phyloP scores from a whole-genome alignment of 495 filamentous ascomycete species.

The Hypoxylon perforatum region DNA sequence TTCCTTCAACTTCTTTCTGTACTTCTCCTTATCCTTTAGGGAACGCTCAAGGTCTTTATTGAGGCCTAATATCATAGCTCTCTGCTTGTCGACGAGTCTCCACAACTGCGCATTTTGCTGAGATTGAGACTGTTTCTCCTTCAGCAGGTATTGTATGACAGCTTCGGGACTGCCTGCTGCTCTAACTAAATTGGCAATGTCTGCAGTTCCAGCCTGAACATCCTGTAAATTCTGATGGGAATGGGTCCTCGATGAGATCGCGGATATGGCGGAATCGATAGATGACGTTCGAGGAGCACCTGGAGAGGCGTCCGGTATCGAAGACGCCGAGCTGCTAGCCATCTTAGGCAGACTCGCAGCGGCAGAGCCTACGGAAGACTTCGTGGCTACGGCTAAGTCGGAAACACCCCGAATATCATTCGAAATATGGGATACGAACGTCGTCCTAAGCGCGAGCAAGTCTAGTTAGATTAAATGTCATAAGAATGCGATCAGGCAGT shows the following conservation, averaged over 20 bases:
- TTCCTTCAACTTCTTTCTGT: slow-evolving; percentile 90
- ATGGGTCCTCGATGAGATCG: slow-evolving; percentile 75
- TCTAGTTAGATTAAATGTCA: slow-evolving; percentile 36
- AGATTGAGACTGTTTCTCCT: slow-evolving; percentile 87
- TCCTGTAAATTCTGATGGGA: slow-evolving; percentile 74
- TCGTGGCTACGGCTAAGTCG: slow-evolving; percentile 48
- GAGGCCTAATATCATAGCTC: slow-evolving; percentile 89
- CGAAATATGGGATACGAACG: slow-evolving; percentile 46
- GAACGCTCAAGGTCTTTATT: slow-evolving; percentile 95
- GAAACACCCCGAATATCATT: slow-evolving; percentile 56
- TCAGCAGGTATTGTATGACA: slow-evolving; percentile 86
- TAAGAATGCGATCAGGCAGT: not conserved
- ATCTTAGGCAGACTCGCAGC: slow-evolving; percentile 38
- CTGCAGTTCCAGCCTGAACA: slow-evolving; percentile 59
- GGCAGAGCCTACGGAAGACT: slow-evolving; percentile 51
- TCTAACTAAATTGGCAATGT: slow-evolving; percentile 78
- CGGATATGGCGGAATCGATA: slow-evolving; percentile 93
- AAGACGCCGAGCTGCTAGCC: slow-evolving; percentile 37
- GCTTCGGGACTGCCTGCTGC: slow-evolving; percentile 91
- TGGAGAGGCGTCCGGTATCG: slow-evolving; percentile 37
- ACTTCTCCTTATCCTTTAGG: slow-evolving; percentile 93
- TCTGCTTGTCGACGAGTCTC: slow-evolving; percentile 95
- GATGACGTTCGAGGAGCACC: slow-evolving; percentile 81
- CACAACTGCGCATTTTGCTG: slow-evolving; percentile 94
- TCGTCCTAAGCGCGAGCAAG: slow-evolving; percentile 44